A percentile compares a stretch with the other conserved stretches of the same genome.
Evolutionary conservation across 2,329 filamentous ascomycete genomes (phyloP).

Genomic region (Curvularia verruculosa): DNA sequence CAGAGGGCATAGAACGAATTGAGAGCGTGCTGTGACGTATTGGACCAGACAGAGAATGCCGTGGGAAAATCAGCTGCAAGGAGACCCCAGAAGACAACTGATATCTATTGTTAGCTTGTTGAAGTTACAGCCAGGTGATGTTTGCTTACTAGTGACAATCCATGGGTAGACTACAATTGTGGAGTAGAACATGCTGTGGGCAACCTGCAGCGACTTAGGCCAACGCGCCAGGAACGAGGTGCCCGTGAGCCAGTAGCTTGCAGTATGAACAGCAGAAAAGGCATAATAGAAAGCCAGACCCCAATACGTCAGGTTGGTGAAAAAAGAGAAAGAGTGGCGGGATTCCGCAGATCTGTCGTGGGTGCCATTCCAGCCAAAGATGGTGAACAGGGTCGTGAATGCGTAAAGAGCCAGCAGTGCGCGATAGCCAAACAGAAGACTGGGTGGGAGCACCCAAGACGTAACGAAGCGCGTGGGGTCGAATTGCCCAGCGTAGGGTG

Average conservation of each 20-base stretch:
- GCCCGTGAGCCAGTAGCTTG: slow-evolving; percentile 62
- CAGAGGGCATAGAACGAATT: slow-evolving; percentile 77
- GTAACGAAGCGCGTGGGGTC: slow-evolving; percentile 70
- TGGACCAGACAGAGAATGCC: slow-evolving; percentile 57
- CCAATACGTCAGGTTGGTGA: slow-evolving; percentile 84
- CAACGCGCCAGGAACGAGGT: slow-evolving; percentile 47
- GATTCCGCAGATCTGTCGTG: slow-evolving; percentile 54
- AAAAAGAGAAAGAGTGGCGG: slow-evolving; percentile 73
- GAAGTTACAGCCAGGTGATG: background rate
- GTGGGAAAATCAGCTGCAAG: slow-evolving; percentile 46
- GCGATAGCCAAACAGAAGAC: slow-evolving; percentile 64
- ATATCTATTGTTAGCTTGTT: slow-evolving; percentile 14
- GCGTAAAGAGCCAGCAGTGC: slow-evolving; percentile 65
- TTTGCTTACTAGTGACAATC: slow-evolving; percentile 52
- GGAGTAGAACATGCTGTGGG: slow-evolving; percentile 52
- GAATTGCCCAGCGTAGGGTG: slow-evolving; percentile 41
- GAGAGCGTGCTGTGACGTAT: slow-evolving; percentile 75
- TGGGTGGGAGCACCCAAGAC: slow-evolving; percentile 78
- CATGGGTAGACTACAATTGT: slow-evolving; percentile 53
- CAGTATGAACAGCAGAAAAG: slow-evolving; percentile 70
- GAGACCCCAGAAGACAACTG: slow-evolving; percentile 53
- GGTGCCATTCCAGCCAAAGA: slow-evolving; percentile 69
- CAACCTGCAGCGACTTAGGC: slow-evolving; percentile 45
- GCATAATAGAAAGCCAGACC: slow-evolving; percentile 80
- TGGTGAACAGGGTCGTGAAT: slow-evolving; percentile 71